Evolutionary conservation across 495 filamentous ascomycete species (phyloP), one percentile per base, ranked within the genome.

Genomic region (Penicillium argentinense): DNA sequence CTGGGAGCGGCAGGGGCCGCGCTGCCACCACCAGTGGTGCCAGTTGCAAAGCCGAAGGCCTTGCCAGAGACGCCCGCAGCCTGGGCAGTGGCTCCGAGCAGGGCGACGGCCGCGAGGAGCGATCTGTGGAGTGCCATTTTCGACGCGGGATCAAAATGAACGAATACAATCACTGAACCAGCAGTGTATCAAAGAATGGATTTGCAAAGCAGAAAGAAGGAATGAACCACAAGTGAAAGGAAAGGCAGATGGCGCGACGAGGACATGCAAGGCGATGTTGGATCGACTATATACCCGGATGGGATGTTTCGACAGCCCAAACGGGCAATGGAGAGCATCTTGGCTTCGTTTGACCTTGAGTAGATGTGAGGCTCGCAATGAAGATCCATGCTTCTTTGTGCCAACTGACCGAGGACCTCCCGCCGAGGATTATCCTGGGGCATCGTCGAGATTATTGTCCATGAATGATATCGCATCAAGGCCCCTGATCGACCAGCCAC

Each of bases 1-100:
- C 49, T 68, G 5, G 75, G 76, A 17, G 69, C 63, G 2, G 63
- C 72, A 9, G 74, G 54, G 18, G 66, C 60, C 4, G 73, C 74
- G 56, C 53, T 56, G 45, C 74, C 73, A 60, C 77, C 77, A 49
- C 77, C 77, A 9, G 76, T 79, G 9, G 68, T 65, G 12, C 70
- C 70, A 38, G 59, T 66, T 25, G 72, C 75, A 50, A 77, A 76
- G 23, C 76, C 76, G 9, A 72, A 63, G 1, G 75, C 58, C 3
- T 60, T 60, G 14, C 73, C 72, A 4, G 54, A 53, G 9, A 75
- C 72, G 9, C 53, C 60, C 28, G 56, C 36, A 28, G 59, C 59
- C 7, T 46, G 42, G 21, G 51, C 50, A 28, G 49, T 49, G 16
- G 45, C 51, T 40, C 59, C 50, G 8, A 66, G 30, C 5, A 66